Evolutionary conservation across 2,329 filamentous ascomycete species (phyloP).

Genomic region (Alternaria arborescens): DNA sequence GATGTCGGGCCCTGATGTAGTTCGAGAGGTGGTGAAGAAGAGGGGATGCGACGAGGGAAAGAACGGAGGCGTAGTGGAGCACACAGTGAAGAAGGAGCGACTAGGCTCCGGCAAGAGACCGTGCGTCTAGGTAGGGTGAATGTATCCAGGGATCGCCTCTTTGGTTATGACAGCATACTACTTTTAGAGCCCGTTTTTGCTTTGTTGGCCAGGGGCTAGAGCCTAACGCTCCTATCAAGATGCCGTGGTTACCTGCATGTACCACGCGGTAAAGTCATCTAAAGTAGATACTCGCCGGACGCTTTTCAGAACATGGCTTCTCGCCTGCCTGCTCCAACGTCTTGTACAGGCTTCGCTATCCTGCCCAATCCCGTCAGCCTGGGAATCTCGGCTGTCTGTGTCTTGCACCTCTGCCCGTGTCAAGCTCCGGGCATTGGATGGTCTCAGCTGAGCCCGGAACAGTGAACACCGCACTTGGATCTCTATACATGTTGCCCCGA

Average conservation of each 20-base stretch:
- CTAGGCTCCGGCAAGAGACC: slow-evolving; percentile 41
- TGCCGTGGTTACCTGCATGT: slow-evolving; percentile 31
- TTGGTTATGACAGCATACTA: slow-evolving; percentile 47
- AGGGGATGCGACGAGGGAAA: slow-evolving; percentile 36
- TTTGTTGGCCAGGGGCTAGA: slow-evolving; percentile 36
- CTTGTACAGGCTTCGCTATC: slow-evolving; percentile 22
- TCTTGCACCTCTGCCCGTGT: slow-evolving; percentile 15
- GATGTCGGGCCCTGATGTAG: slow-evolving; percentile 35
- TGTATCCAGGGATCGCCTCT: slow-evolving; percentile 44
- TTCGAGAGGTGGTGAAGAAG: slow-evolving; percentile 32
- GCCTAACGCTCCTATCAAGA: slow-evolving; percentile 21
- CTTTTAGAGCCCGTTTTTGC: slow-evolving; percentile 41
- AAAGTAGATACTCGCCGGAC: slow-evolving; percentile 12
- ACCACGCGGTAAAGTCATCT: slow-evolving; percentile 17
- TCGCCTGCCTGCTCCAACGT: slow-evolving; percentile 26
- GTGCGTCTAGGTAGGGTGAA: slow-evolving; percentile 46
- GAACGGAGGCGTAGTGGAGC: slow-evolving; percentile 44
- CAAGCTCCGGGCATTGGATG: slow-evolving; percentile 20
- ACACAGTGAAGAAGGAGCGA: slow-evolving; percentile 39
- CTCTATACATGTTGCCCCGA: slow-evolving; percentile 14
- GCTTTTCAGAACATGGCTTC: slow-evolving; percentile 18
- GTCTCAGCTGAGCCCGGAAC: slow-evolving; percentile 19
- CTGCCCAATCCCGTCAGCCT: slow-evolving; percentile 14
- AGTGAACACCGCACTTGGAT: slow-evolving; percentile 14
- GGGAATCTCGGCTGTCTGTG: slow-evolving; percentile 4